Base-by-base conservation (phyloP, 352 stramenopile genomes). In the Phytophthora pinifolia region DNA sequence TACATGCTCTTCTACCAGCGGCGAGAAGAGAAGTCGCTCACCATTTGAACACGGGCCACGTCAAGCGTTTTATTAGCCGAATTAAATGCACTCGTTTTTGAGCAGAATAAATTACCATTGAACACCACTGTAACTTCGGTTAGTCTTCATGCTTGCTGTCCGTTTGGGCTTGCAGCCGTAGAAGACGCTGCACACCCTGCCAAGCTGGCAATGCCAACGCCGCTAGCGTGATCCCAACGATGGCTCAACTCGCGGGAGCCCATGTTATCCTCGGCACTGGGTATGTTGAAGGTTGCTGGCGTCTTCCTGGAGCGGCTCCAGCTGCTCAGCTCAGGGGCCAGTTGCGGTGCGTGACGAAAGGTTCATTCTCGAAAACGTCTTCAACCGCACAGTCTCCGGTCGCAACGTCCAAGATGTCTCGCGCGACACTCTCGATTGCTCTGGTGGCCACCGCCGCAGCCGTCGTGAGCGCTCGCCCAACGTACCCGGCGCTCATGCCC, bases 1-100 rank as follows among this genome's bases (percentile, higher is more conserved):
- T 93, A 93, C 63, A 86, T 93, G 65, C 66, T 93, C 29, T 93
- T 93, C 51, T 93, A 83, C 62, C 67, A 76, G 43, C 65, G 82
- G 32, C 65, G 76, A 41, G 62, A 73, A 39, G 77, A 86, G 38
- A 68, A 84, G 42, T 82, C 75, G 8, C 65, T 86, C 37, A 86
- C 78, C 22, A 84, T 88, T 54, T 86, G 69, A 70, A 54, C 48
- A 33, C 34, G 6, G 29, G 9, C 4, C 30, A 44, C 20, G 53
- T 44, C 33, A n/a, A 46, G 32, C 35, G 52, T 18, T 52, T 38
- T 50, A 44, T 51, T 59, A 46, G 45, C 34, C 18, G n/a, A 27
- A 29, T 25, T 29, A 17, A 54, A 45, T 22, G 44, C 51, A 51
- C 17, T 18, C n/a, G 38, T 44, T 49, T 27, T 58, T 58, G 50